A percentile compares a stretch with the other conserved stretches of the same genome.
Evolutionary conservation across 257 asterid species (phyloP).

Genomic region (Capsicum pubescens): DNA sequence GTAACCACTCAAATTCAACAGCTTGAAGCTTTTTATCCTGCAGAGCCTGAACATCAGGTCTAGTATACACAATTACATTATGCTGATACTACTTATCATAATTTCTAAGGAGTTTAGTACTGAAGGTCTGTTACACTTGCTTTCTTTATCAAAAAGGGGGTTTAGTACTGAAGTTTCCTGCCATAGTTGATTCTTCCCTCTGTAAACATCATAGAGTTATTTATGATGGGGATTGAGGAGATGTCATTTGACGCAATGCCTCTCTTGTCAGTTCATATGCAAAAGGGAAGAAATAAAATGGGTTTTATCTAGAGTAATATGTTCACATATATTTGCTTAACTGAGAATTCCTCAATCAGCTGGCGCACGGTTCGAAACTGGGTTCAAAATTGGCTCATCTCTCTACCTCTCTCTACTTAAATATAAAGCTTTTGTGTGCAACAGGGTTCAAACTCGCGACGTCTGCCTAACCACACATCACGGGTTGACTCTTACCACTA

Average conservation of each 20-base stretch:
- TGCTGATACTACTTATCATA: background rate
- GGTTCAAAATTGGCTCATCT: background rate
- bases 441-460: background rate
- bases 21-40: constrained; percentile 69
- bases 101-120: background rate
- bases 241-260: background rate
- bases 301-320: background rate
- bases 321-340: background rate
- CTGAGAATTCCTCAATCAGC: background rate
- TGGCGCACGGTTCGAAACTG: background rate
- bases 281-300: background rate
- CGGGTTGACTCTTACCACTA: background rate
- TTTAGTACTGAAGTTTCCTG: background rate
- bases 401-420: background rate
- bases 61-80: constrained; percentile 20
- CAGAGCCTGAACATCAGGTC: constrained; percentile 98
- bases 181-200: background rate
- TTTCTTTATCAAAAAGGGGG: background rate
- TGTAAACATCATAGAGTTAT: background rate
- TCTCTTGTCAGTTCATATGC: constrained; percentile 19
- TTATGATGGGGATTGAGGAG: background rate
- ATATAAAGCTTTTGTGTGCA: background rate
- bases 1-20: constrained; percentile 90
- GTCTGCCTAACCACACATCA: background rate
- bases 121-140: background rate